Evolutionary conservation across 1,139 yeast species (phyloP), one percentile per base, ranked within the genome.

Genomic region (Taiozyma sp.): DNA sequence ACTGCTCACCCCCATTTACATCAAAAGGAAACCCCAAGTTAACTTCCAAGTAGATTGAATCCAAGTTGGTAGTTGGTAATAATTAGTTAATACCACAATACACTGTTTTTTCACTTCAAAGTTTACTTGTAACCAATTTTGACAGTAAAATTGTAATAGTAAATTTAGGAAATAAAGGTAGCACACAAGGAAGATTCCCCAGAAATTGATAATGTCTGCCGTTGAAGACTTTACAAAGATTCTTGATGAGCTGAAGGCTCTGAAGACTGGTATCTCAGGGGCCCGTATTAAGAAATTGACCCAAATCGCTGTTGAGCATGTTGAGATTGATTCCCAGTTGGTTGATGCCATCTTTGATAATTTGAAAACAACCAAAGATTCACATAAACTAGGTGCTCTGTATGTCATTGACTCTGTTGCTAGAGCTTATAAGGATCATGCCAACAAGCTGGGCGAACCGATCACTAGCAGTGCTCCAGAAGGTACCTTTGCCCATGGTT

Each of bases 251-350:
- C 76, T 91, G 57, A 79, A 85, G 54, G 75, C 81, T 24, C 75
- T 88, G 58, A 89, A 88, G 69, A 84, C 97, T 29, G 98, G 99
- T 53, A 95, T 93, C 52, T 90, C 97, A 37, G 98, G 98, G 43
- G 83, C 96, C 53, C 90, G 97, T 72, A 93, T 93, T 67, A 88
- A 88, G 67, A 85, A 83, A 63, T 75, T 90, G 64, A 87, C 93
- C 46, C 88, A 87, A 51, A 68, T 87, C 54, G 95, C 97, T 47
- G 75, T 85, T 55, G 80, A 79, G 59, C 81, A 90, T 68, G 86
- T 83, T 54, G 73, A 73, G 56, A 72, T 73, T 44, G 89, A 84
- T 65, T 75, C 85, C 26, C 75, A 76, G 53, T 67, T 88, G 51
- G 76, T 85, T 50, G 77, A 82, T 52, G 74, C 76, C 55, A 75